Percentiles rank a stretch among this genome's conserved stretches.
These are phyloP conservation scores for Penicillium capsulatum DNA, from an alignment of 2,329 filamentous ascomycete species.

Conservation along the genomic window DNA sequence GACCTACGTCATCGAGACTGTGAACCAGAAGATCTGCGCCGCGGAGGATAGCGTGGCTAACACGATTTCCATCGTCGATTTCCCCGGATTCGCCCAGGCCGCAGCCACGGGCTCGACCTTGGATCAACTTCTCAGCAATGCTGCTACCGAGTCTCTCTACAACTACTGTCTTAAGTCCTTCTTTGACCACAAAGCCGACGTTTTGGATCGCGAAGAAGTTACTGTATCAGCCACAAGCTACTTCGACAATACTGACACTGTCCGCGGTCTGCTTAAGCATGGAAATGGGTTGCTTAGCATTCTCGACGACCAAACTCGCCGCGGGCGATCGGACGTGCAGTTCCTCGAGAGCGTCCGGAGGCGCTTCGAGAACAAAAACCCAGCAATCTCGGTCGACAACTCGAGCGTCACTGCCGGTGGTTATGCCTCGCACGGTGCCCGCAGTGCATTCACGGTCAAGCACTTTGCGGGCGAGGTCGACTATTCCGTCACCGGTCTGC, in stretches of 20 bases:
- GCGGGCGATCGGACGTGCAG: constrained; percentile 82
- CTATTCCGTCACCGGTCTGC: constrained; percentile 77
- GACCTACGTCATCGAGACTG: constrained; percentile 85
- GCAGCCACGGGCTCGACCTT: constrained; percentile 77
- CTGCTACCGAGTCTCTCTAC: constrained; percentile 86
- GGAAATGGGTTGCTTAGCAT: constrained; percentile 93
- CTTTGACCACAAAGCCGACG: constrained; percentile 88
- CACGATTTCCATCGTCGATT: constrained; percentile 92
- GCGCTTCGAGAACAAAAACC: constrained; percentile 91
- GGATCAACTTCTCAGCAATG: constrained; percentile 92
- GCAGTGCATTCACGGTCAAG: constrained; percentile 80
- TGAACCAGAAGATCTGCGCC: constrained; percentile 86
- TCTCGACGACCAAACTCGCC: constrained; percentile 88
- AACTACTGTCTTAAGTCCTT: constrained; percentile 93
- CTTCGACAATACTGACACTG: constrained; percentile 94
- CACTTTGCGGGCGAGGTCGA: constrained; percentile 97
- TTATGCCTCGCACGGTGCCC: constrained; percentile 75
- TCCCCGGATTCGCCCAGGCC: constrained; percentile 87
- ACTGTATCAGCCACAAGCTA: constrained; percentile 87
- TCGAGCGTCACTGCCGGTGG: constrained; percentile 81
- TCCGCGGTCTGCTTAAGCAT: constrained; percentile 83
- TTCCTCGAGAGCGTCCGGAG: constrained; percentile 86
- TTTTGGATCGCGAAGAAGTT: constrained; percentile 92
- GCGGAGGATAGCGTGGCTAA: constrained; percentile 84
- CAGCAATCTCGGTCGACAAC: constrained; percentile 75